Evolutionary conservation across 495 filamentous ascomycete genomes (phyloP).

Genomic region (Lepidopterella palustris): DNA sequence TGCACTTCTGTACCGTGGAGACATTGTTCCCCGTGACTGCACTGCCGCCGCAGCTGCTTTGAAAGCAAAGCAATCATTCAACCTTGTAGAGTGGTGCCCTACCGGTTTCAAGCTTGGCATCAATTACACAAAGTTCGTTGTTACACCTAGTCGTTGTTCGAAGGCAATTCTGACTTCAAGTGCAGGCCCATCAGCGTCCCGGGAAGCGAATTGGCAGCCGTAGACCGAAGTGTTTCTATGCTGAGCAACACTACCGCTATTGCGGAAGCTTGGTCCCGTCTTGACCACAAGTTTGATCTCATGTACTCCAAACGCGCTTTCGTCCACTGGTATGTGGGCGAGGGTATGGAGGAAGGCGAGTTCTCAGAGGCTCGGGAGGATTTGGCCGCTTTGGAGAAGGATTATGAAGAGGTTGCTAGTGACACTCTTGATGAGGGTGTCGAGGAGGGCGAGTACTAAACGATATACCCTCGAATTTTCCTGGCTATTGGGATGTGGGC

Average conservation of each 20-base stretch:
- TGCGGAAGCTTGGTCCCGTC: conserved; percentile 79
- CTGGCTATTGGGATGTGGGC: background rate
- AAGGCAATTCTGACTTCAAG: conserved; percentile 3
- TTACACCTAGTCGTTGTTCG: background rate
- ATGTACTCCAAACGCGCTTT: conserved; percentile 97
- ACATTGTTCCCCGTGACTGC: conserved; percentile 82
- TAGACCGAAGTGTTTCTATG: conserved; percentile 86
- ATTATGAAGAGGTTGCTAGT: conserved; percentile 85
- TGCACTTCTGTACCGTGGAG: conserved; percentile 81
- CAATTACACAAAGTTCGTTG: conserved; percentile 53
- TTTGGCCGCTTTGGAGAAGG: conserved; percentile 80
- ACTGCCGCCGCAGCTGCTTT: conserved; percentile 69
- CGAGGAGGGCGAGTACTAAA: conserved; percentile 65
- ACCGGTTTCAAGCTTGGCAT: conserved; percentile 94
- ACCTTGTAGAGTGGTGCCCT: conserved; percentile 94
- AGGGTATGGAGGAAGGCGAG: conserved; percentile 95
- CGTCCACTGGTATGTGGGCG: conserved; percentile 92
- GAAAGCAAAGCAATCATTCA: conserved; percentile 83
- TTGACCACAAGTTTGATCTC: conserved; percentile 92
- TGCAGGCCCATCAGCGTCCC: conserved; percentile 73
- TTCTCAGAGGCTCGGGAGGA: conserved; percentile 89
- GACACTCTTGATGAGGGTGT: conserved; percentile 62
- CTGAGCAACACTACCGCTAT: conserved; percentile 89
- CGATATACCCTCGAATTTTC: background rate
- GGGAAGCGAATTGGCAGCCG: conserved; percentile 67